Base-by-base conservation (phyloP, 805 yeast genomes). In the Isabelozyma gotoi region DNA sequence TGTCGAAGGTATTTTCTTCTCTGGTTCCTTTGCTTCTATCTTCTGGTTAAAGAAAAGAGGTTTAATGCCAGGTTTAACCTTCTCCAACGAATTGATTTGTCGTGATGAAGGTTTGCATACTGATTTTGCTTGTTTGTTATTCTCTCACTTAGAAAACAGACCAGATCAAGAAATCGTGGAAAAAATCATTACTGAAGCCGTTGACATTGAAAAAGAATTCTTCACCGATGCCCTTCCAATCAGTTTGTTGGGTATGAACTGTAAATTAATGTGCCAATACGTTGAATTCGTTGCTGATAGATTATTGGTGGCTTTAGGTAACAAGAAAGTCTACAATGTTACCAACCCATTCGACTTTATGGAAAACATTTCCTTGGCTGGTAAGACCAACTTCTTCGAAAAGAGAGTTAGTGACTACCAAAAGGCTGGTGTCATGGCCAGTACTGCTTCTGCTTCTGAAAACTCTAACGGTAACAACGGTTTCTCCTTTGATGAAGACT, bases 11-110 rank as follows among this genome's bases (percentile, higher is more conserved):
- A 88, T 94, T 51, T 92, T 92, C 84, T 92, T 92, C 80, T 86
- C 96, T 37, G 99, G 99, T 51, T 94, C 98, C 2, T 92, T 92
- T 65, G 99, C 99, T 40, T 90, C 98, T 42, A 90, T 92, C 65
- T 92, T 92, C 77, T 92, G 99, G 99, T 82, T 92, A 63, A 92
- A 94, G 82, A 92, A 92, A 82, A 86, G 97, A 71, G 99, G 99
- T 66, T 77, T 92, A 64, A 92, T 92, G 99, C 98, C 99, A 31
- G 99, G 99, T 63, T 78, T 92, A 60, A 92, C 98, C 36, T 94
- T 92, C 80, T 91, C 98, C 44, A 92, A 92, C 72, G 99, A 92
- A 74, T 82, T 92, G 65, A 92, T 92, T 60, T 90, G 96, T 65
- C 89, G 99, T 74, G 99, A 92, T 70, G 99, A 92, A 77, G 99